These are phyloP conservation scores for Pseudonectria foliicola DNA, from an alignment of 2,329 filamentous ascomycete genomes.

Conservation along the genomic window DNA sequence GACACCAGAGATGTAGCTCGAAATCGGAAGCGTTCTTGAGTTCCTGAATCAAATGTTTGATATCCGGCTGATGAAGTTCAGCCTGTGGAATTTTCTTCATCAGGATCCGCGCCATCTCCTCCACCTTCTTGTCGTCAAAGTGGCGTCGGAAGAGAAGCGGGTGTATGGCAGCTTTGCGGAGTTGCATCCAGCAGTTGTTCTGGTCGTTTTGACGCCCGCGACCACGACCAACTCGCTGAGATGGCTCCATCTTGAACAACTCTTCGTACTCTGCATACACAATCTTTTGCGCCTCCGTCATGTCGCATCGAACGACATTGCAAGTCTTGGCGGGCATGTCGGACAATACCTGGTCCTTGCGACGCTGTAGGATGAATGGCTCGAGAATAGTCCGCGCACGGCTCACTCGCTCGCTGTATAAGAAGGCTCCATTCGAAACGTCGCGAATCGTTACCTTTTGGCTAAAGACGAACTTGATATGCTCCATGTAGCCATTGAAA, in stretches of 20 bases:
- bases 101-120: constrained; percentile 70
- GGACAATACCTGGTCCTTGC: constrained; percentile 84
- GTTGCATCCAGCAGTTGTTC: constrained; percentile 77
- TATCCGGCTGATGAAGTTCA: constrained; percentile 45
- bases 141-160: constrained; percentile 78
- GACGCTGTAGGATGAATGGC: constrained; percentile 87
- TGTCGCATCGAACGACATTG: constrained; percentile 71
- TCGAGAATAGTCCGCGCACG: constrained; percentile 87
- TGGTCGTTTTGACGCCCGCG: constrained; percentile 43
- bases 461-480: constrained; percentile 82
- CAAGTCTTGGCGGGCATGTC: constrained; percentile 76
- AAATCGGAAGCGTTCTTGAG: constrained; percentile 56
- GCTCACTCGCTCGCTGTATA: constrained; percentile 80
- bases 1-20: constrained; percentile 59
- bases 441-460: constrained; percentile 83
- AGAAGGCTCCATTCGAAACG: constrained; percentile 69
- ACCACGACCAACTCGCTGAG: constrained; percentile 43
- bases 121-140: constrained; percentile 68
- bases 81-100: constrained; percentile 58
- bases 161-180: constrained; percentile 88
- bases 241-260: constrained; percentile 57
- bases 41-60: constrained; percentile 47
- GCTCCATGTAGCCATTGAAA: constrained; percentile 69
- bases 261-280: constrained; percentile 63
- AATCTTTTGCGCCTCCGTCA: constrained; percentile 63